Evolutionary conservation across 441 rosid species (phyloP).

Genomic region (Hura crepitans): DNA sequence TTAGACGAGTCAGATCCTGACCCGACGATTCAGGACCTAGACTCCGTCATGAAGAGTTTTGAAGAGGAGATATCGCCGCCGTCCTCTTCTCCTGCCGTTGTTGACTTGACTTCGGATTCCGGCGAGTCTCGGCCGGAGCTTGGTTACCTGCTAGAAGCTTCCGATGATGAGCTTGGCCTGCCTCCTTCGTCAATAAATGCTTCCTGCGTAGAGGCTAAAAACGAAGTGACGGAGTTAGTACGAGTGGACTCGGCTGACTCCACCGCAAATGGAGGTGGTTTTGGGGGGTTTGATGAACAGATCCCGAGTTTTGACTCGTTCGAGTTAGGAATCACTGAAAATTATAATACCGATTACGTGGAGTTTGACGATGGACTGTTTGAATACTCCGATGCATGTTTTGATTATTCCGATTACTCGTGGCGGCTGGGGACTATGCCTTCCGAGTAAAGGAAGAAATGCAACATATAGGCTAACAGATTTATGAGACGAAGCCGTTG

Average conservation of each 20-base stretch:
- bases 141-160: constrained; percentile 66
- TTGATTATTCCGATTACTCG: constrained; percentile 35
- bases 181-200: constrained; percentile 42
- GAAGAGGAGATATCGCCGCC: constrained; percentile 48
- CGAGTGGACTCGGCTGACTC: constrained; percentile 39
- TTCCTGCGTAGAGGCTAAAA: constrained; percentile 11
- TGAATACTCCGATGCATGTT: constrained; percentile 46
- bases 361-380: constrained; percentile 44
- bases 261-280: constrained; percentile 33
- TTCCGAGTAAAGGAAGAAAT: constrained; percentile 30
- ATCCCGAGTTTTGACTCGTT: constrained; percentile 42
- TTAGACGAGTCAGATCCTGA: constrained; percentile 49
- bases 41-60: constrained; percentile 65
- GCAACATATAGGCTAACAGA: not conserved
- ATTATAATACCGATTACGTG: constrained; percentile 31
- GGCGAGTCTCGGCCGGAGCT: constrained; percentile 61
- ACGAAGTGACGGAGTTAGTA: constrained; percentile 29
- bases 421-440: constrained; percentile 51
- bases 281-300: constrained; percentile 52
- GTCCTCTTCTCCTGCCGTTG: constrained; percentile 23
- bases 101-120: constrained; percentile 41
- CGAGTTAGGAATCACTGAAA: constrained; percentile 34
- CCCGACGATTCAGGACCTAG: constrained; percentile 48
- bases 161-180: constrained; percentile 84
- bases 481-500: constrained; percentile 12